Evolutionary conservation across 2,329 filamentous ascomycete genomes (phyloP).

Genomic region (Aspergillus pseudoviridinutans): DNA sequence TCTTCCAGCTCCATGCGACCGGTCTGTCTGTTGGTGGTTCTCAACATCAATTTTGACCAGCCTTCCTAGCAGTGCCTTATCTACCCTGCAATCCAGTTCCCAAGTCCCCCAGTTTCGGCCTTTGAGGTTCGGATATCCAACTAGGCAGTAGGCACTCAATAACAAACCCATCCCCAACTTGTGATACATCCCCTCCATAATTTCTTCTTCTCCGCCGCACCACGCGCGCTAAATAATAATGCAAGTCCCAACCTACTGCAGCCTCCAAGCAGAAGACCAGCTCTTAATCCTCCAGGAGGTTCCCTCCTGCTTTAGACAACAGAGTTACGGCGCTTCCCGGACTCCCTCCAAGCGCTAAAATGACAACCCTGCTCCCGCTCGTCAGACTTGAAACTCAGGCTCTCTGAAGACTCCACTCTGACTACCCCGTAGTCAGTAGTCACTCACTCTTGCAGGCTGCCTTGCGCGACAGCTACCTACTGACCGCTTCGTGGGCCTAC

Average conservation of each 20-base stretch:
- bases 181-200: neutral
- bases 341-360: neutral
- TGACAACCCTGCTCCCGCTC: too few relatives aligned
- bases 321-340: neutral
- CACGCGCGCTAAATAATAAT: neutral
- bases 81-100: neutral
- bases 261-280: too few relatives aligned
- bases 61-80: too few relatives aligned
- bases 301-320: too few relatives aligned
- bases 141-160: neutral
- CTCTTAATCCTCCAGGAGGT: too few relatives aligned
- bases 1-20: too few relatives aligned
- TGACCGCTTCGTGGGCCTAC: neutral
- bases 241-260: too few relatives aligned
- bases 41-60: too few relatives aligned
- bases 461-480: neutral
- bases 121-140: neutral
- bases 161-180: neutral
- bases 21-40: too few relatives aligned
- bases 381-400: too few relatives aligned
- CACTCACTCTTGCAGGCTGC: neutral
- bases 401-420: neutral
- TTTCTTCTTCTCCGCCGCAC: neutral
- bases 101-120: neutral
- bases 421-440: neutral